A percentile compares a stretch with the other conserved stretches of the same genome.
phyloP scores from a whole-genome alignment of 106 monocot genomes.

The Cymbidium sinense region DNA sequence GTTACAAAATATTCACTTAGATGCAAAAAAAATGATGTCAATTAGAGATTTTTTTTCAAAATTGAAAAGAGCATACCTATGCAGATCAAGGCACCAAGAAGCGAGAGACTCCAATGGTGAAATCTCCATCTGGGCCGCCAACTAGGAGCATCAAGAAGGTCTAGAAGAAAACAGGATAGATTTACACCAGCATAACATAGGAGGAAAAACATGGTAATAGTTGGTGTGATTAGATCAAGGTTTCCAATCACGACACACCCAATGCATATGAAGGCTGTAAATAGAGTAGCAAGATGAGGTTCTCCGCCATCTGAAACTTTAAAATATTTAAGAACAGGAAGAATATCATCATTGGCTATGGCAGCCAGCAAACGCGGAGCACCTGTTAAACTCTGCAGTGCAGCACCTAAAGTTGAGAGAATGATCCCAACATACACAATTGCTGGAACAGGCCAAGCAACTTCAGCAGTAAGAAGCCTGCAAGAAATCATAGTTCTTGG shows the following conservation, averaged over 20 bases:
- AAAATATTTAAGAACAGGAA: constrained; percentile 91
- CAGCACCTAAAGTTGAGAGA: constrained; percentile 93
- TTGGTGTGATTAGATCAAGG: constrained; percentile 90
- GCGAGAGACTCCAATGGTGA: constrained; percentile 97
- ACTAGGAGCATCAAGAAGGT: constrained; percentile 97
- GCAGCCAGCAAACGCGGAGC: constrained; percentile 95
- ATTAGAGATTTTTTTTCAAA: background rate
- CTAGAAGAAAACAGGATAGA: constrained; percentile 89
- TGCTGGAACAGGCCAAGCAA: constrained; percentile 91
- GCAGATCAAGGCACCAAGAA: constrained; percentile 79
- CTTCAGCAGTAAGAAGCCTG: constrained; percentile 89
- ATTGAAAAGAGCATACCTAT: constrained; percentile 40
- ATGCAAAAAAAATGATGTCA: background rate
- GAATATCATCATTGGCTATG: constrained; percentile 98
- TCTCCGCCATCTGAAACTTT: constrained; percentile 75
- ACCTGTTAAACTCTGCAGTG: constrained; percentile 88
- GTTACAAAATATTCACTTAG: background rate
- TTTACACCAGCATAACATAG: constrained; percentile 94
- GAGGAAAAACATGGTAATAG: constrained; percentile 97
- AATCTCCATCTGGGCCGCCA: constrained; percentile 99
- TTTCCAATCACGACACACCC: constrained; percentile 92
- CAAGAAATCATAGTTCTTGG: background rate
- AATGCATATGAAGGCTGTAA: constrained; percentile 89
- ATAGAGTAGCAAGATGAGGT: constrained; percentile 85
- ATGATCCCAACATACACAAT: constrained; percentile 92